A percentile compares a stretch with the other conserved stretches of the same genome.
Conservation (phyloP, 2,329 filamentous ascomycete genomes). For the Biscogniauxia sp. region DNA sequence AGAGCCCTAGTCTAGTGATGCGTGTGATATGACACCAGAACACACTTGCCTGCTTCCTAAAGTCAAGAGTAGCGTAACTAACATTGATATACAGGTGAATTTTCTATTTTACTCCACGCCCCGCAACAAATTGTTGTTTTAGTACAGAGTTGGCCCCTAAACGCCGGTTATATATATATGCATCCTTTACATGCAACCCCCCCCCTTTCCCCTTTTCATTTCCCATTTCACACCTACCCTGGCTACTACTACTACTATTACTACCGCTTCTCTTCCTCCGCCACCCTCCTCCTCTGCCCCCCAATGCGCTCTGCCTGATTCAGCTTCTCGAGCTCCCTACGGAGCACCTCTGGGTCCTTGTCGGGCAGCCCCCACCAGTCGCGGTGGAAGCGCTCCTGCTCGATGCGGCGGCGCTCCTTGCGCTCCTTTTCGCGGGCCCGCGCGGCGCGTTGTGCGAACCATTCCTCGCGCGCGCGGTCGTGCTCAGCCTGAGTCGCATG, state of each 20-base stretch:
- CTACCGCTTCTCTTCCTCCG: conserved; percentile 1
- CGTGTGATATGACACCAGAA: no score
- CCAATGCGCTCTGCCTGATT: conserved; percentile 52
- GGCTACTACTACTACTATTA: background rate
- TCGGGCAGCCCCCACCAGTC: conserved; percentile 67
- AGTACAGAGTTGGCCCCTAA: background rate
- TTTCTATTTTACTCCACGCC: background rate
- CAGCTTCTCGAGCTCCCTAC: conserved; percentile 52
- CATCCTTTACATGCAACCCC: background rate
- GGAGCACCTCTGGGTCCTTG: conserved; percentile 50
- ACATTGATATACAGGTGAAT: background rate
- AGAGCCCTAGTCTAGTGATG: no score
- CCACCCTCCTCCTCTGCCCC: conserved; percentile 32
- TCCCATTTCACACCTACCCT: background rate
- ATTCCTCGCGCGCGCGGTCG: conserved; percentile 87
- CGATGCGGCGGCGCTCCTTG: conserved; percentile 56
- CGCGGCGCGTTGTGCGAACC: conserved; percentile 78
- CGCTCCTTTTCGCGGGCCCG: conserved; percentile 65
- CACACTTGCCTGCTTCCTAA: background rate
- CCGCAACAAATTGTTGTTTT: background rate
- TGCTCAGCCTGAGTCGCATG: conserved; percentile 83
- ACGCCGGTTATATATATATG: background rate
- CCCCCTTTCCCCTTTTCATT: no score
- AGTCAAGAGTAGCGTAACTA: background rate
- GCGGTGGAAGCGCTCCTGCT: conserved; percentile 63